phyloP scores from a whole-genome alignment of 495 filamentous ascomycete species.

The Chaetomium tenue region DNA sequence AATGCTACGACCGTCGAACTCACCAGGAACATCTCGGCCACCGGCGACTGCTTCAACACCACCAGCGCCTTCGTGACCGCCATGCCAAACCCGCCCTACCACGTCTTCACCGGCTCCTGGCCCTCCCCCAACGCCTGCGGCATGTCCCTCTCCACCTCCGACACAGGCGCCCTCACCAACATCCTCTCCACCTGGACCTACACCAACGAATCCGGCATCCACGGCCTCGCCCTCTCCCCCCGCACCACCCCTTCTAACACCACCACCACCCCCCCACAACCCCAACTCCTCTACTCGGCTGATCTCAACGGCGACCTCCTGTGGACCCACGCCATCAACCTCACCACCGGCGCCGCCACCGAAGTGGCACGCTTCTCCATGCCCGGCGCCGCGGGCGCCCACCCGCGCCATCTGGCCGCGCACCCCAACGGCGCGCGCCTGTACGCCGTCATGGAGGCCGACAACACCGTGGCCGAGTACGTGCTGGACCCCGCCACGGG shows the following conservation, averaged over 20 bases:
- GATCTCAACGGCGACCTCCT: constrained; percentile 37
- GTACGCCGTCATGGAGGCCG: neutral
- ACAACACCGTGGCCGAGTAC: neutral
- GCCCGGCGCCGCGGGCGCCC: constrained; percentile 20
- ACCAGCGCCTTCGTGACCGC: constrained; percentile 36
- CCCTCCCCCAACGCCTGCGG: constrained; percentile 36
- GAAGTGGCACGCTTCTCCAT: constrained; percentile 17
- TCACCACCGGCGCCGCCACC: constrained; percentile 21
- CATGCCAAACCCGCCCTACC: constrained; percentile 28
- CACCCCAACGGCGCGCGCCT: neutral
- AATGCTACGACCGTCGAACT: constrained; percentile 57
- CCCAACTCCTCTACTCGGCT: constrained; percentile 33
- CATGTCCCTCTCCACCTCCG: constrained; percentile 34
- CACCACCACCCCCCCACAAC: neutral
- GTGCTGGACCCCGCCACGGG: constrained; percentile 30
- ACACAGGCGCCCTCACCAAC: constrained; percentile 29
- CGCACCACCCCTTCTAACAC: neutral
- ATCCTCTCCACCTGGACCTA: constrained; percentile 35
- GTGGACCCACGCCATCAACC: constrained; percentile 38
- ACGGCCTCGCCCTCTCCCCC: constrained; percentile 36
- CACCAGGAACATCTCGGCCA: constrained; percentile 64
- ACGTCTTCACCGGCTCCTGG: constrained; percentile 37
- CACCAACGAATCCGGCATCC: constrained; percentile 31
- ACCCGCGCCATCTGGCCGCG: constrained; percentile 8
- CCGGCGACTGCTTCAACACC: constrained; percentile 46